Evolutionary conservation across 192 early-diverging fungal species (phyloP).

Genomic region (Chytriomyces sp.): DNA sequence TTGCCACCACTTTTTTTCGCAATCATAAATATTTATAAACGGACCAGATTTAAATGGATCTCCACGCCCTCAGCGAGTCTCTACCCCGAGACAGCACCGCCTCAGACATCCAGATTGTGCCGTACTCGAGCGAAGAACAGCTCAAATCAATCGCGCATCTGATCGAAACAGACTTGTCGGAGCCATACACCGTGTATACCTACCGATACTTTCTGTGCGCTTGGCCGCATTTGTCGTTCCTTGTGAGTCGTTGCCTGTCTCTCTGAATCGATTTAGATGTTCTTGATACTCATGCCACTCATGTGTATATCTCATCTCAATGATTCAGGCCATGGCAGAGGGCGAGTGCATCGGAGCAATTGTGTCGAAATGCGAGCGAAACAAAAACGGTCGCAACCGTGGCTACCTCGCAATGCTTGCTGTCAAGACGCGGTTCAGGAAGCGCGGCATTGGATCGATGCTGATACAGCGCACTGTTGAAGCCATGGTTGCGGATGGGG

Average conservation of each 20-base stretch:
- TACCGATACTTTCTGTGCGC: conserved; percentile 95
- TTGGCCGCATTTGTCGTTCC: conserved; percentile 87
- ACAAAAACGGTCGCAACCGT: conserved; percentile 62
- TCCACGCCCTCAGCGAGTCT: too few species aligned
- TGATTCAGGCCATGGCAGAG: conserved; percentile 61
- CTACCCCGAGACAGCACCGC: too few species aligned
- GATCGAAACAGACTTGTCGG: conserved; percentile 92
- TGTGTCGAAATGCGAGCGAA: conserved; percentile 82
- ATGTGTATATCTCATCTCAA: neutral
- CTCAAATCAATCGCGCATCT: conserved; percentile 75
- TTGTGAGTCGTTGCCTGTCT: conserved; percentile 51
- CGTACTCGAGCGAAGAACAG: conserved; percentile 77
- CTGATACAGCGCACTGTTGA: conserved; percentile 76
- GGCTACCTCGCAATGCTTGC: conserved; percentile 99
- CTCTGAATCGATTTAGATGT: too few species aligned
- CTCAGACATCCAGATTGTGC: conserved; percentile 32
- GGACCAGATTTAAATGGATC: too few species aligned
- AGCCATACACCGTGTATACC: conserved; percentile 96
- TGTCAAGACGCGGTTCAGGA: conserved; percentile 79
- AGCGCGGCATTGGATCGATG: conserved; percentile 75
- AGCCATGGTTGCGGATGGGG: conserved; percentile 65
- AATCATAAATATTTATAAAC: too few species aligned
- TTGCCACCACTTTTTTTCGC: too few species aligned
- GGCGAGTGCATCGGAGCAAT: conserved; percentile 80
- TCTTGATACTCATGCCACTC: neutral